Base-by-base conservation (phyloP, 225 moss, liverwort and hornwort genomes). In the Asterella californica region DNA sequence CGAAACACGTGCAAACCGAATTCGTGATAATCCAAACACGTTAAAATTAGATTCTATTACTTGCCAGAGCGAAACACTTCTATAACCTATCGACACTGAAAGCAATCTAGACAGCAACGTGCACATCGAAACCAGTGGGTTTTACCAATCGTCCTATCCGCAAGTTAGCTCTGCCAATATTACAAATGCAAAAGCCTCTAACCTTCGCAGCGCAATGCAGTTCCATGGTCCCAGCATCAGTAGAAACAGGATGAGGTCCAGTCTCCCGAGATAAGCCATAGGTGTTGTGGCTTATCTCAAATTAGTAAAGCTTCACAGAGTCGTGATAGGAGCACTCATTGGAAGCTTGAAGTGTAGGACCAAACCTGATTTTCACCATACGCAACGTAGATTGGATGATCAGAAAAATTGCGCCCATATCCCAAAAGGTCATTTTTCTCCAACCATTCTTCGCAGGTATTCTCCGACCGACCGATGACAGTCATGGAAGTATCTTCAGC, bases 391-490 rank as follows among this genome's bases (percentile, higher is more conserved):
- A 97, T 88, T 1, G 97, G 97, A 32, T 88, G 37, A 68, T 42
- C 74, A 15, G 49, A 62, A 55, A 97, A 97, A 82, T 97, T 85
- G 60, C 97, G 93, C 60, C 85, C 79, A n/a, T 82, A 70, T 5
- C 69, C 76, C 36, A 97, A 32, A 30, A 2, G 76, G 61, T 97
- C 97, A 54, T 42, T 76, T n/a, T 79, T 81, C 83, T 89, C 90
- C 85, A 94, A 78, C 93, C 89, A 92, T 52, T 37, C 85, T 62
- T 84, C 85, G 54, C 93, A 92, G 77, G 86, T 89, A 30, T 14
- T 69, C 27, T 21, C 61, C 10, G 65, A 15, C 27, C 29, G 27
- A 7, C 15, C 18, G 70, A 30, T 30, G 14, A 32, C 29, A 17
- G 70, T 30, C 50, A 33, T 55, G 7, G 2, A 27, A 8, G 8